Percentiles rank a stretch among this genome's conserved stretches.
These are phyloP conservation scores for Pythium monospermum DNA, from an alignment of 352 stramenopile species.

Conservation along the genomic window DNA sequence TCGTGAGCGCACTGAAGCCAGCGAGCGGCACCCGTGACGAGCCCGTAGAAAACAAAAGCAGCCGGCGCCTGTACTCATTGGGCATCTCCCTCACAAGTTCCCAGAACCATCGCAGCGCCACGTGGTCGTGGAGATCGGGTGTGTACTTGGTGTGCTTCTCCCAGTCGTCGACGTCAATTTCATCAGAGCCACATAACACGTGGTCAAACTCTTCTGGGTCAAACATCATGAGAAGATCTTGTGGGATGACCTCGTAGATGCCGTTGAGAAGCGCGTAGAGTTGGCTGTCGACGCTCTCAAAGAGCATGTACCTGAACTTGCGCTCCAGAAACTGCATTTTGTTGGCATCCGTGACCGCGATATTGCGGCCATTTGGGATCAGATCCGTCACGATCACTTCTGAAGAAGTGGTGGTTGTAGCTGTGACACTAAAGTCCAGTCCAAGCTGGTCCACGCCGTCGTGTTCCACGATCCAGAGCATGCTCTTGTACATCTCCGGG, in stretches of 20 bases:
- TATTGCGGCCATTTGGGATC: slow-evolving; percentile 21
- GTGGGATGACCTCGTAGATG: slow-evolving; percentile 95
- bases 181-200: slow-evolving; percentile 93
- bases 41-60: slow-evolving; percentile 81
- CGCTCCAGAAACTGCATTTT: slow-evolving; percentile 91
- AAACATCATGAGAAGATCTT: slow-evolving; percentile 92
- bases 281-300: slow-evolving; percentile 51
- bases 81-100: slow-evolving; percentile 90
- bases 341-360: slow-evolving; percentile 94
- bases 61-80: slow-evolving; percentile 61
- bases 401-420: slow-evolving; percentile 25
- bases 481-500: slow-evolving; percentile 23
- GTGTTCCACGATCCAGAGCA: slow-evolving; percentile 26
- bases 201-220: slow-evolving; percentile 97
- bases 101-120: slow-evolving; percentile 91
- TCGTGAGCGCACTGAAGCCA: slow-evolving; percentile 68
- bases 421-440: slow-evolving; percentile 54
- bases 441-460: slow-evolving; percentile 23
- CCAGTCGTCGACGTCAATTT: slow-evolving; percentile 97
- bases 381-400: slow-evolving; percentile 47
- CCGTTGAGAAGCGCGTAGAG: slow-evolving; percentile 80
- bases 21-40: slow-evolving; percentile 70
- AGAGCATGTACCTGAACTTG: slow-evolving; percentile 58
- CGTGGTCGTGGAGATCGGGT: slow-evolving; percentile 36
- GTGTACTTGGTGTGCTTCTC: slow-evolving; percentile 73